A percentile compares a stretch with the other conserved stretches of the same genome.
Evolutionary conservation across 768 basidiomycete genomes (phyloP).

Genomic region (Fomitopsis serialis): DNA sequence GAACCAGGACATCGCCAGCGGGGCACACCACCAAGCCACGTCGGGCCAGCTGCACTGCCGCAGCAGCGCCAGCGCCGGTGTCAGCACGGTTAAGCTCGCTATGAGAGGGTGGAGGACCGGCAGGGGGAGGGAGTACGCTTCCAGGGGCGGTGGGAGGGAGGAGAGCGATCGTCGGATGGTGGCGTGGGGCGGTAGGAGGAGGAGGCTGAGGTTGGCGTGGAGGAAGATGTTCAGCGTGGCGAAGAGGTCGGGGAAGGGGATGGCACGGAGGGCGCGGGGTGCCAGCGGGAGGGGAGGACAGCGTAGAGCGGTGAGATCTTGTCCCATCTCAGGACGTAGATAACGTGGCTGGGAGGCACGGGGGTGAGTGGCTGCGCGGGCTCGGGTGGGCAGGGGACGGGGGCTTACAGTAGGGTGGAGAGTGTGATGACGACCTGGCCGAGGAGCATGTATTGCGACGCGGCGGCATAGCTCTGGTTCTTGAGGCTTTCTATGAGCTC

Average conservation of each 20-base stretch:
- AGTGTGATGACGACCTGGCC: slow-evolving; percentile 15
- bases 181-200: slow-evolving; percentile 5
- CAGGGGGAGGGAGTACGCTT: slow-evolving; percentile 5
- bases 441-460: slow-evolving; percentile 9
- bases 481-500: slow-evolving; percentile 20
- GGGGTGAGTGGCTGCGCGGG: background rate
- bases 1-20: slow-evolving; percentile 9
- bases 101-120: slow-evolving; percentile 10
- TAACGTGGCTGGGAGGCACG: slow-evolving; percentile 12
- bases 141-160: background rate
- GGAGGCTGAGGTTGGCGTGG: slow-evolving; percentile 14
- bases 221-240: slow-evolving; percentile 14
- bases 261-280: background rate
- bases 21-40: slow-evolving; percentile 17
- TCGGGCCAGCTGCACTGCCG: slow-evolving; percentile 13
- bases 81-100: slow-evolving; percentile 6
- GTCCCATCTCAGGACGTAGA: slow-evolving; percentile 10
- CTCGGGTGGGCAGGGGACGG: background rate
- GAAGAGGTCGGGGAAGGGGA: slow-evolving; percentile 12
- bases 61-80: slow-evolving; percentile 14
- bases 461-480: slow-evolving; percentile 9
- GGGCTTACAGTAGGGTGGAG: slow-evolving; percentile 18
- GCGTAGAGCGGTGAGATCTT: slow-evolving; percentile 16
- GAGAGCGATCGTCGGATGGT: slow-evolving; percentile 3
- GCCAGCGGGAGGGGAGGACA: slow-evolving; percentile 12